Conservation (phyloP, 345 rosid genomes). For the Salix purpurea region DNA sequence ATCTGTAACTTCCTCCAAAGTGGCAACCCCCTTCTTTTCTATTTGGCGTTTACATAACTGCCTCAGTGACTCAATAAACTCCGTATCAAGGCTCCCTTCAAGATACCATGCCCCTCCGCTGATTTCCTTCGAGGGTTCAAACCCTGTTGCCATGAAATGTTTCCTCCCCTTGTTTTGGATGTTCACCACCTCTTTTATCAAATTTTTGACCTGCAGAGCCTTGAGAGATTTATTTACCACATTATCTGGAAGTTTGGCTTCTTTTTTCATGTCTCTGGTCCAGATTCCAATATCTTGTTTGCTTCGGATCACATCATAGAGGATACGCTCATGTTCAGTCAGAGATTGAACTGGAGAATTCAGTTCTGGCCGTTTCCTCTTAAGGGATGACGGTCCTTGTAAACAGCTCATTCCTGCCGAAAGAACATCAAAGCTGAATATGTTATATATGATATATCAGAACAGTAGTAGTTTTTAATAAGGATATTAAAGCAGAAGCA, state of each 20-base stretch:
- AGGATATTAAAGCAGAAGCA: background rate
- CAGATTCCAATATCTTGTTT: slow-evolving; percentile 64
- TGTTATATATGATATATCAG: background rate
- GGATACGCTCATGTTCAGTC: slow-evolving; percentile 46
- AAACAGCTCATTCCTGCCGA: slow-evolving; percentile 15
- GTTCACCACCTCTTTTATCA: background rate
- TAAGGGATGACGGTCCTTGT: slow-evolving; percentile 14
- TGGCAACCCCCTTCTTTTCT: slow-evolving; percentile 33
- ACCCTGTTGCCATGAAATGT: slow-evolving; percentile 11
- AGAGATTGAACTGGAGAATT: slow-evolving; percentile 26
- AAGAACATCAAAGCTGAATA: background rate
- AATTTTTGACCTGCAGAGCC: slow-evolving; percentile 37
- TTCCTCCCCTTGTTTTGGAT: background rate
- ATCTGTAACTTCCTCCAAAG: slow-evolving; percentile 42
- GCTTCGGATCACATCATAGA: slow-evolving; percentile 43
- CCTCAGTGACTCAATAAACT: slow-evolving; percentile 42
- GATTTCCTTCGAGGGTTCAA: slow-evolving; percentile 59
- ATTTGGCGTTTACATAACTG: slow-evolving; percentile 35
- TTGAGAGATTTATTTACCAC: slow-evolving; percentile 39
- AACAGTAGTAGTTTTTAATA: background rate
- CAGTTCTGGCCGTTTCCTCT: slow-evolving; percentile 52
- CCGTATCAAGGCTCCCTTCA: slow-evolving; percentile 51
- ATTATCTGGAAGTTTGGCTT: slow-evolving; percentile 30
- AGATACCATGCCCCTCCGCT: slow-evolving; percentile 79
- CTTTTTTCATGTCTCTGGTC: slow-evolving; percentile 41